A percentile compares a stretch with the other conserved stretches of the same genome.
Evolutionary conservation across 2,329 filamentous ascomycete species (phyloP).

Genomic region (Pseudogymnoascus pannorum): DNA sequence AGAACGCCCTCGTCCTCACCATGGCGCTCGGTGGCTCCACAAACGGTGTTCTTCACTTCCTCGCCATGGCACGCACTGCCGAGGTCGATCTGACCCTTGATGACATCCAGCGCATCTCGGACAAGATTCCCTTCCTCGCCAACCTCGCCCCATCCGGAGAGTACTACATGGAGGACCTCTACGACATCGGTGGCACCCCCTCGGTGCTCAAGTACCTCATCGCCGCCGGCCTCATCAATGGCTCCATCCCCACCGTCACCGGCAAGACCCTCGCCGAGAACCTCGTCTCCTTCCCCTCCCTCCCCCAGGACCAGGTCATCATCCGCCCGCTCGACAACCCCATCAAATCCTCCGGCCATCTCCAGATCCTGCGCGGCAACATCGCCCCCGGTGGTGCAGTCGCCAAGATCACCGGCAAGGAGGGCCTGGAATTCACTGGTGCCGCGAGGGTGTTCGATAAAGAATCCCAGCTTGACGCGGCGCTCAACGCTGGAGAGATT

Average conservation of each 20-base stretch:
- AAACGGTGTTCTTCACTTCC: slow-evolving; percentile 63
- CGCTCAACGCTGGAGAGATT: slow-evolving; percentile 62
- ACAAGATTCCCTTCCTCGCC: slow-evolving; percentile 66
- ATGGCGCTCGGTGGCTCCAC: slow-evolving; percentile 67
- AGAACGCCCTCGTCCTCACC: slow-evolving; percentile 66
- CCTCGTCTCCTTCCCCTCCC: slow-evolving; percentile 65
- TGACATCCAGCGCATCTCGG: slow-evolving; percentile 61
- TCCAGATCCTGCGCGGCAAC: slow-evolving; percentile 83
- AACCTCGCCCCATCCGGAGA: slow-evolving; percentile 70
- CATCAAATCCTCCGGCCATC: slow-evolving; percentile 76
- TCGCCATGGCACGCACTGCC: slow-evolving; percentile 66
- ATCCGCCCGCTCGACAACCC: slow-evolving; percentile 70
- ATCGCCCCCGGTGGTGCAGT: slow-evolving; percentile 84
- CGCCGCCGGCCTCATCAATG: slow-evolving; percentile 67
- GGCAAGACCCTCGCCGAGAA: slow-evolving; percentile 80
- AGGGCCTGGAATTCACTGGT: slow-evolving; percentile 75
- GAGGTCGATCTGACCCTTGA: slow-evolving; percentile 57
- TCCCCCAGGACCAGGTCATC: slow-evolving; percentile 73
- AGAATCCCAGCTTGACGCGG: slow-evolving; percentile 69
- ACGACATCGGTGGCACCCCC: slow-evolving; percentile 76
- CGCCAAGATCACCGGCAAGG: slow-evolving; percentile 94
- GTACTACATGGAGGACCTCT: slow-evolving; percentile 84
- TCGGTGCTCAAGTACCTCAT: slow-evolving; percentile 81
- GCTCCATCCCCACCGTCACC: slow-evolving; percentile 71
- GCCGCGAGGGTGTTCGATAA: slow-evolving; percentile 81